These are phyloP conservation scores for Pythium phragmitis DNA, from an alignment of 352 stramenopile species.

Conservation along the genomic window DNA sequence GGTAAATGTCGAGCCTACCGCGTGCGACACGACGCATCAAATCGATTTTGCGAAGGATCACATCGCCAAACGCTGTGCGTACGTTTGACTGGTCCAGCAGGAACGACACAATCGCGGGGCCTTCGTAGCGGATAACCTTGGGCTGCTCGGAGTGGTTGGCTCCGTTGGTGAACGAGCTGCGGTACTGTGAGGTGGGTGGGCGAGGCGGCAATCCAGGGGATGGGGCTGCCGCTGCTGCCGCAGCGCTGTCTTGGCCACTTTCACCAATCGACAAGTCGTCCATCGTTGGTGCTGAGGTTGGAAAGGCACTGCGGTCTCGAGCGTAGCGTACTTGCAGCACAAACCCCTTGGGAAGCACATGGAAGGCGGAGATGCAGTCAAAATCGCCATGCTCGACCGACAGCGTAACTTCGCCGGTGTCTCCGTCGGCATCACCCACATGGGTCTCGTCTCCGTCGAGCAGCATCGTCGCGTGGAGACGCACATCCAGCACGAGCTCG, in stretches of 20 bases:
- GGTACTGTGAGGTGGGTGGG: neutral
- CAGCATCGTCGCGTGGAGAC: slow-evolving; percentile 70
- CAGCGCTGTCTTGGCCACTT: neutral
- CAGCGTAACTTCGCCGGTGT: slow-evolving; percentile 48
- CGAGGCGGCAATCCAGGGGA: slow-evolving; percentile 19
- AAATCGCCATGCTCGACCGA: slow-evolving; percentile 74
- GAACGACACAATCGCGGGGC: slow-evolving; percentile 64
- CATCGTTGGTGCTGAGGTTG: slow-evolving; percentile 28
- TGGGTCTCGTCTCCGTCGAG: slow-evolving; percentile 46
- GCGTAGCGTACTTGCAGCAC: slow-evolving; percentile 52
- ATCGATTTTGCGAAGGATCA: slow-evolving; percentile 81
- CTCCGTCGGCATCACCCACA: slow-evolving; percentile 15
- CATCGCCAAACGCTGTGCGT: slow-evolving; percentile 77
- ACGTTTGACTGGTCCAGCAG: slow-evolving; percentile 58
- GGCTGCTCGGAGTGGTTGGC: slow-evolving; percentile 15
- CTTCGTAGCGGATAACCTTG: slow-evolving; percentile 70
- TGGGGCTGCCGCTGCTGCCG: slow-evolving; percentile 2
- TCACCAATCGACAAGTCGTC: neutral
- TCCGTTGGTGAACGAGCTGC: slow-evolving; percentile 25
- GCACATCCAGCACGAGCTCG: slow-evolving; percentile 76
- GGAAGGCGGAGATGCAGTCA: slow-evolving; percentile 74
- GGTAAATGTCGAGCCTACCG: slow-evolving; percentile 62
- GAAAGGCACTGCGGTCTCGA: slow-evolving; percentile 52
- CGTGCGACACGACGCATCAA: slow-evolving; percentile 56
- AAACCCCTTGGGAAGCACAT: slow-evolving; percentile 70